A percentile compares a stretch with the other conserved stretches of the same genome.
These are phyloP conservation scores for Penicillium sp. DNA, from an alignment of 2,329 filamentous ascomycete species.

Conservation along the genomic window DNA sequence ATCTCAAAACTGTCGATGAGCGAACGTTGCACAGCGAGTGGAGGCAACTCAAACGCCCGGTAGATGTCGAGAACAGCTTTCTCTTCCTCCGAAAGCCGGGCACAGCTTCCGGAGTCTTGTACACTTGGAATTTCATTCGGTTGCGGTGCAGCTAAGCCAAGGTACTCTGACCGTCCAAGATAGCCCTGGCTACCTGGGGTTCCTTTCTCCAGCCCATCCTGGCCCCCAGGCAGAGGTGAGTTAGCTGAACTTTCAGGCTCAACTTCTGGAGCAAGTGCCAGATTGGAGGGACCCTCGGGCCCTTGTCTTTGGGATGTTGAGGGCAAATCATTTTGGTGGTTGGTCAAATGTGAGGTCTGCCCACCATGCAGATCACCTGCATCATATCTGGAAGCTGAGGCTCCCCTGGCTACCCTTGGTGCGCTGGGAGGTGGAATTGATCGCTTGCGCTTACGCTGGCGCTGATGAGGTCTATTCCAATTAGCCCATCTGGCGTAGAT, in stretches of 20 bases:
- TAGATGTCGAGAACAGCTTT: not conserved
- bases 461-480: not conserved
- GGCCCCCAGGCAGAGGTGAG: not conserved
- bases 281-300: not conserved
- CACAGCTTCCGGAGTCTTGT: not conserved
- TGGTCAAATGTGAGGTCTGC: not conserved
- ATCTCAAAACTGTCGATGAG: not conserved
- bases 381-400: not conserved
- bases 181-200: not conserved
- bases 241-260: too few relatives aligned
- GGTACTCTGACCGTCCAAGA: not conserved
- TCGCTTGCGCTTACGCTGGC: not conserved
- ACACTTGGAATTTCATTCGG: not conserved
- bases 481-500: not conserved
- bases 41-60: not conserved
- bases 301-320: not conserved
- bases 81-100: not conserved
- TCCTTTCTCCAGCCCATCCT: not conserved
- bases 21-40: not conserved
- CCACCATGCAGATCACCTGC: not conserved
- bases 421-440: not conserved
- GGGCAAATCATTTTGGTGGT: not conserved
- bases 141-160: not conserved
- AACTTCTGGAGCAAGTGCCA: not conserved
- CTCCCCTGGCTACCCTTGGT: not conserved